Percentiles rank a stretch among this genome's conserved stretches.
These are phyloP conservation scores for Sclerotinia borealis DNA, from an alignment of 2,329 filamentous ascomycete species.

Conservation along the genomic window DNA sequence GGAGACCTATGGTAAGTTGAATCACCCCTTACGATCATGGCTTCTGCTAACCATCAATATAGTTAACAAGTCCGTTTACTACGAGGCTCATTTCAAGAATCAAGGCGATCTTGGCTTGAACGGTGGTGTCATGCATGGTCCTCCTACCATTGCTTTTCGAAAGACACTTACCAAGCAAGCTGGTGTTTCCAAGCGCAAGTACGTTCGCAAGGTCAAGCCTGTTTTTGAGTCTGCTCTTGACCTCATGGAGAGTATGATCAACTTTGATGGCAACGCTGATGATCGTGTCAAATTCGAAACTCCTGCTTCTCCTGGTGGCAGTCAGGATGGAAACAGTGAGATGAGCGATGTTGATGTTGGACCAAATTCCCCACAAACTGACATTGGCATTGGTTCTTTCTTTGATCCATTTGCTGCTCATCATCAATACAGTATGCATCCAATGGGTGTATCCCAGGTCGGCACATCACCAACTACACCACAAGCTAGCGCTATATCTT, in stretches of 20 bases:
- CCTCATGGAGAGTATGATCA: not conserved
- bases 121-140: not conserved
- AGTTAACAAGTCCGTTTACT: not conserved
- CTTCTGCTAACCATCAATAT: not conserved
- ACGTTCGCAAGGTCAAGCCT: not conserved
- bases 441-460: not conserved
- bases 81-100: not conserved
- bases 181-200: conserved; percentile 3
- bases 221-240: not conserved
- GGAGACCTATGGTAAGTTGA: not conserved
- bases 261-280: not conserved
- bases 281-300: not conserved
- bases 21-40: not conserved
- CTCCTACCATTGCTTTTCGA: not conserved
- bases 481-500: not conserved
- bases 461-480: not conserved
- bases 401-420: not conserved
- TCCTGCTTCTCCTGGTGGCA: not conserved
- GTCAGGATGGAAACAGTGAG: not conserved
- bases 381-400: fast-evolving
- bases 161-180: not conserved
- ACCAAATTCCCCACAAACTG: no score
- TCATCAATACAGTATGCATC: not conserved
- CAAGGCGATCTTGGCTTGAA: not conserved
- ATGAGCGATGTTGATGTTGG: not conserved